These are phyloP conservation scores for Zoysia pacifica DNA, from an alignment of 176 grass and related monocot genomes.

Conservation along the genomic window DNA sequence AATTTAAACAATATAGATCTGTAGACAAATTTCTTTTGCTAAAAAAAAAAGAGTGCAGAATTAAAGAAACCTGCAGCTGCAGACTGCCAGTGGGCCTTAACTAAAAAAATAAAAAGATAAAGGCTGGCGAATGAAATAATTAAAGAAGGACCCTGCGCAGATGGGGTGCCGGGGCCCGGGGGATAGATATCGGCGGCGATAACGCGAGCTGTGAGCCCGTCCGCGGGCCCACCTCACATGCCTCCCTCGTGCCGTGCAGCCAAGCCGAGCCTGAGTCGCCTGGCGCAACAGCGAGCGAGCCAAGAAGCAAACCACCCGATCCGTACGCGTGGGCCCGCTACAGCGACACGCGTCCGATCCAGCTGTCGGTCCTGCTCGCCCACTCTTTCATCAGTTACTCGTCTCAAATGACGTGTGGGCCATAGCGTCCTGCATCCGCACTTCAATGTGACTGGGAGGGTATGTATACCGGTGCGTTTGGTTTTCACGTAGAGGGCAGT, in stretches of 20 bases:
- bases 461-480: fast-evolving
- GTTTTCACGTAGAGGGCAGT: background rate
- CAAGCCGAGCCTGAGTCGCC: background rate
- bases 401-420: background rate
- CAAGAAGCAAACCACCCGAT: background rate
- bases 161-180: no score
- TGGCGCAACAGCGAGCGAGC: background rate
- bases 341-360: conserved; percentile 34
- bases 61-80: background rate
- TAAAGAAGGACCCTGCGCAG: background rate
- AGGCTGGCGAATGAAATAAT: background rate
- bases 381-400: fast-evolving
- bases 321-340: conserved; percentile 28
- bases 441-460: fast-evolving
- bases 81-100: background rate
- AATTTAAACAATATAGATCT: background rate
- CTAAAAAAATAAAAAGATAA: background rate
- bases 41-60: background rate
- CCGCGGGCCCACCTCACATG: conserved; percentile 33
- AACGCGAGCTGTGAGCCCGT: background rate
- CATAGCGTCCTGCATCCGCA: fast-evolving
- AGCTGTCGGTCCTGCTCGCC: conserved; percentile 6
- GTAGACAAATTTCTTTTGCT: background rate
- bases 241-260: conserved; percentile 19
- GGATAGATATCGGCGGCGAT: background rate